Conservation (phyloP, 1,284 basidiomycete genomes). For the Apiotrichum brassicae region DNA sequence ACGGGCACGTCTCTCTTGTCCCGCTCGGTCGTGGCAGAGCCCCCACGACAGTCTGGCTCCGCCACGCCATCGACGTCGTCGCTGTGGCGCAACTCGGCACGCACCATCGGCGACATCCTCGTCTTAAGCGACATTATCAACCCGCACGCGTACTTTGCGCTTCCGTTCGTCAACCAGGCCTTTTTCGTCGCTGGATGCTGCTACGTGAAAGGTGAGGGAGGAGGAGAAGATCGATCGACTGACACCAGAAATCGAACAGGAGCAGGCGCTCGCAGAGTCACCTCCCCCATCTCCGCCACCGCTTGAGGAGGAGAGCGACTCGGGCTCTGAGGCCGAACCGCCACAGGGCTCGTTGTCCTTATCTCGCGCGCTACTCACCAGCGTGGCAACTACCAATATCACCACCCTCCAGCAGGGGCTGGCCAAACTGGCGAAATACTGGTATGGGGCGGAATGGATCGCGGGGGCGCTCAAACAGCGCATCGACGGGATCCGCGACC, state of each 20-base stretch:
- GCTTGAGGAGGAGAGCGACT: neutral
- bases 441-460: slow-evolving; percentile 27
- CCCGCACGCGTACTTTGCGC: slow-evolving; percentile 21
- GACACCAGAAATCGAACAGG: slow-evolving; percentile 11
- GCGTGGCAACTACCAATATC: slow-evolving; percentile 18
- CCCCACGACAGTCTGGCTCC: neutral
- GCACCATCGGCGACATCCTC: slow-evolving; percentile 32
- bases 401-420: slow-evolving; percentile 22
- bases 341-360: too few relatives aligned
- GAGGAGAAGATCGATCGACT: neutral
- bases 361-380: slow-evolving; percentile 17
- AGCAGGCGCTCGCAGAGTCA: neutral
- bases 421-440: slow-evolving; percentile 21
- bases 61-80: slow-evolving; percentile 2
- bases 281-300: neutral
- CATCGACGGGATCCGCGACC: slow-evolving; percentile 16
- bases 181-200: slow-evolving; percentile 31
- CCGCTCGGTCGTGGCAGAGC: neutral
- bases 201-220: slow-evolving; percentile 26
- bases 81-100: slow-evolving; percentile 27
- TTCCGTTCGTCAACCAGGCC: slow-evolving; percentile 31
- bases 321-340: neutral
- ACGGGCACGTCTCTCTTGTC: slow-evolving; percentile 10
- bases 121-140: slow-evolving; percentile 29
- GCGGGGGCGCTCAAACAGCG: slow-evolving; percentile 21